A percentile compares a stretch with the other conserved stretches of the same genome.
Evolutionary conservation across 2,329 filamentous ascomycete species (phyloP).

Genomic region (Pestalotiopsis sp.): DNA sequence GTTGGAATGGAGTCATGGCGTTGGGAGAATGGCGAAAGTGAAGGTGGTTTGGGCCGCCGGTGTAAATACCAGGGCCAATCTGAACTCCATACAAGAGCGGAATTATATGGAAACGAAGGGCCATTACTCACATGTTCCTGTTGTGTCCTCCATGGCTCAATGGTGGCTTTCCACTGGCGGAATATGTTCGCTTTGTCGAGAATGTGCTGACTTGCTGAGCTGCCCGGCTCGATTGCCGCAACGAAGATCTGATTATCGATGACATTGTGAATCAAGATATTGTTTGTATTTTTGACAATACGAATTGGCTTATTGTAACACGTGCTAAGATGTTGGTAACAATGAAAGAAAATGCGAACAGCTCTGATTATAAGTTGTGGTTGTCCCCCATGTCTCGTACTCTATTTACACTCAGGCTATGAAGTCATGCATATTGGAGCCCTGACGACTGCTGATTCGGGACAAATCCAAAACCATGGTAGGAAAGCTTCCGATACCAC

Average conservation of each 20-base stretch:
- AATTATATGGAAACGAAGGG: background rate
- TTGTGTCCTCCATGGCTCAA: conserved; percentile 16
- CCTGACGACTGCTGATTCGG: background rate
- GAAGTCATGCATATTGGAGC: conserved; percentile 8
- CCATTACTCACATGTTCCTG: conserved; percentile 7
- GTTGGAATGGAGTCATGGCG: too few relatives aligned
- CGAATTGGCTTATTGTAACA: background rate
- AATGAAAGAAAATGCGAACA: background rate
- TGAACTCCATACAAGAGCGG: background rate
- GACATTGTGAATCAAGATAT: background rate
- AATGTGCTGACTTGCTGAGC: background rate
- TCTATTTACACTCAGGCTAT: background rate
- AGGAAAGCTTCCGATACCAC: background rate
- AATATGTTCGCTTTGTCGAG: background rate
- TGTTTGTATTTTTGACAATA: background rate
- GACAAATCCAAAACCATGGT: background rate
- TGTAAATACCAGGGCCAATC: background rate
- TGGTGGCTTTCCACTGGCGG: background rate
- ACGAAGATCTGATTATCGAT: conserved; percentile 1
- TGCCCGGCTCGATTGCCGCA: conserved; percentile 1
- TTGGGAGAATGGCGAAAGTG: background rate
- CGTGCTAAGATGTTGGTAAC: too few relatives aligned
- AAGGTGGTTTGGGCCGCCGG: background rate
- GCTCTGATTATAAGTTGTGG: background rate
- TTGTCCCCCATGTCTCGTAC: background rate